Evolutionary conservation across 2,329 filamentous ascomycete species (phyloP), one percentile per base, ranked within the genome.

Genomic region (Pseudocercospora macadamiae): DNA sequence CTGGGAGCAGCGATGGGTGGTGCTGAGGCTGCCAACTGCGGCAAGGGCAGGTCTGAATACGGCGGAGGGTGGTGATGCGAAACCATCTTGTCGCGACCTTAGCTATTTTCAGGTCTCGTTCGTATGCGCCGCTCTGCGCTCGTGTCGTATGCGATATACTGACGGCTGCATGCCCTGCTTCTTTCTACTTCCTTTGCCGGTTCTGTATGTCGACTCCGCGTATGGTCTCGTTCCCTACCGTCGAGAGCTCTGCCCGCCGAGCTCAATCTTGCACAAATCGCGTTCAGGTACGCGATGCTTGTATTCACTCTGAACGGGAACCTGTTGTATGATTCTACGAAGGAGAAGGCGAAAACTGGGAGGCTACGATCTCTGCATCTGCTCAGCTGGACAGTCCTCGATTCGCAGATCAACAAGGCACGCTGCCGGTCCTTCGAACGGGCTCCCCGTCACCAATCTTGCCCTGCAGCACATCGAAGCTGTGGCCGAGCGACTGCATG

Each of bases 41-140:
- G 47, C 18, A 60, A 59, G 34, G 62, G 57, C 36, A 60, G 49
- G 47, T 65, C 65, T 28, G 61, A 57, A 45, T 67, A 68, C n/a
- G 62, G 61, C 16, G 66, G 59, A 19, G 64, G 61, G 44, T 67
- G 62, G 34, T 67, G 66, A n/a, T n/a, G n/a, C 44, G 66, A 68
- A 19, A 68, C 66, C 66, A 68, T 68, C 49, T 48, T 44, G 26
- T 42, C 37, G 18, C 8, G 37, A 19, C 6, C n/a, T n/a, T n/a
- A n/a, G 16, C 16, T 9, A 4, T 7, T 6, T 12, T 26, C 23
- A 47, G 9, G 42, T 47, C 6, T 47, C 42, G 42, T 47, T 47
- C 23, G 55, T 54, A 16, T 54, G 25, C 42, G 48, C 48, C 21
- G 26, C 28, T 23, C 28, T 34, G 48, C 48, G 48, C 48, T 37